A percentile compares a stretch with the other conserved stretches of the same genome.
Conservation (phyloP, 2,329 filamentous ascomycete genomes). For the Colletotrichum paranaense region DNA sequence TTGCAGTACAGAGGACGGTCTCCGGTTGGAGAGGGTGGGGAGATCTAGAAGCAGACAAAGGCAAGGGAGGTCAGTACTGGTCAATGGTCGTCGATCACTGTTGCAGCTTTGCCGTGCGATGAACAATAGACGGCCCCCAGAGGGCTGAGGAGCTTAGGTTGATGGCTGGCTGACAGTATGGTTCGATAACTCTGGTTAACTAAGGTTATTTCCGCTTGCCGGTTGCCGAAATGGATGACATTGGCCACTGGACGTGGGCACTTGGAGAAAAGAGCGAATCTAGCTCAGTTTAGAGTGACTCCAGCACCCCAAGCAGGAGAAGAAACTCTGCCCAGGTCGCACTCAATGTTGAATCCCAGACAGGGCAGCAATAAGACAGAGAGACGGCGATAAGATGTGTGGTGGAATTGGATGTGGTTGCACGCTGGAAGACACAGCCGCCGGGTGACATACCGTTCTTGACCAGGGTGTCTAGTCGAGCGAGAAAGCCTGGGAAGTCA, state of each 20-base stretch:
- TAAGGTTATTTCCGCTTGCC: conserved; percentile 29
- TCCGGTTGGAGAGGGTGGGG: not conserved
- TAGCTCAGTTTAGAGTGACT: not conserved
- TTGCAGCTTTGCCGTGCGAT: not conserved
- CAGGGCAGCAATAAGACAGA: conserved; percentile 5
- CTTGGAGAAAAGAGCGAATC: not conserved
- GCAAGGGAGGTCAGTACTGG: conserved; percentile 6
- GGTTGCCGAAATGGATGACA: conserved; percentile 13
- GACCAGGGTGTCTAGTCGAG: conserved; percentile 20
- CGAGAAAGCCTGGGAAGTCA: not conserved
- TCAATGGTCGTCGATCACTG: conserved; percentile 8
- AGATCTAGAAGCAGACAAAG: conserved; percentile 2
- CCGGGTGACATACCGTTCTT: conserved; percentile 10
- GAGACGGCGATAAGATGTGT: not conserved
- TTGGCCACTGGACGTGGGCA: conserved; percentile 7
- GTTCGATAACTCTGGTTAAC: conserved; percentile 22
- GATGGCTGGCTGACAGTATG: conserved; percentile 14
- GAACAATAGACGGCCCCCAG: not conserved
- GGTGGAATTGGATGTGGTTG: not conserved
- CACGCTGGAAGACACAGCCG: conserved; percentile 27
- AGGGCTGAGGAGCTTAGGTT: not conserved
- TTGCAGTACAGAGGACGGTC: conserved; percentile 6
- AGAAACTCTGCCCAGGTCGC: not conserved
- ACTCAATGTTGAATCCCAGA: not conserved
- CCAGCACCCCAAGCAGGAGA: conserved; percentile 7